phyloP scores from a whole-genome alignment of 2,329 filamentous ascomycete species.

The Aschersonia sp. region DNA sequence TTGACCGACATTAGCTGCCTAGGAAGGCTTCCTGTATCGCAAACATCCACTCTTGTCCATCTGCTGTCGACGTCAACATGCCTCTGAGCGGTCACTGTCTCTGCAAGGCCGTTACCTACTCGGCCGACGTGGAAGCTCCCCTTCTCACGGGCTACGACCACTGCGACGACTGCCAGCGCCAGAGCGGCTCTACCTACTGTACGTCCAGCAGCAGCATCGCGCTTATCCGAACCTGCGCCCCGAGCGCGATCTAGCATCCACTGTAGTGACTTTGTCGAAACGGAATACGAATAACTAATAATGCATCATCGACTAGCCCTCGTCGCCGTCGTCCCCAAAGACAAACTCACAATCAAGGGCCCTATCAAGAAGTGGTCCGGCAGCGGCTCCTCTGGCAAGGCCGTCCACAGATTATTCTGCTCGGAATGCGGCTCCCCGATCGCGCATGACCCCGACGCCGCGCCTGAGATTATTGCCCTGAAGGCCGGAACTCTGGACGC shows the following conservation, averaged over 20 bases:
- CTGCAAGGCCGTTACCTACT: slow-evolving; percentile 59
- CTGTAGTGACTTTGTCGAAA: too few species aligned
- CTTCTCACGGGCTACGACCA: slow-evolving; percentile 51
- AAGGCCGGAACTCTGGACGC: slow-evolving; percentile 50
- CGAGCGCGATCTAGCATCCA: too few species aligned
- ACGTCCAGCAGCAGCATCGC: slow-evolving; percentile 10
- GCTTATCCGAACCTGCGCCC: too few species aligned
- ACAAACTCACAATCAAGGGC: slow-evolving; percentile 46
- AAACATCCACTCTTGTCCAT: neutral
- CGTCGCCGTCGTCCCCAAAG: slow-evolving; percentile 51
- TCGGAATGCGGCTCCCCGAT: slow-evolving; percentile 54
- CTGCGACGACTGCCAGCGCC: slow-evolving; percentile 60
- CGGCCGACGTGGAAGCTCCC: slow-evolving; percentile 34
- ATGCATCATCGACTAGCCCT: slow-evolving; percentile 29
- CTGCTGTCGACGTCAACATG: slow-evolving; percentile 28
- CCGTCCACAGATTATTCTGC: slow-evolving; percentile 56
- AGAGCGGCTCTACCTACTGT: slow-evolving; percentile 56
- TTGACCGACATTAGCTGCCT: too few species aligned
- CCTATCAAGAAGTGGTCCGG: slow-evolving; percentile 50
- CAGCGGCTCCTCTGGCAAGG: slow-evolving; percentile 43
- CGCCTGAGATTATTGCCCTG: slow-evolving; percentile 53
- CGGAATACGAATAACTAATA: too few species aligned
- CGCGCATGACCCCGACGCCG: slow-evolving; percentile 55
- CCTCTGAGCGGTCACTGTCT: slow-evolving; percentile 55
- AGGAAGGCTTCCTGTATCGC: too few species aligned